Evolutionary conservation across 108 stramenopile species (phyloP).

Genomic region (Cyclostephanos tholiformis): DNA sequence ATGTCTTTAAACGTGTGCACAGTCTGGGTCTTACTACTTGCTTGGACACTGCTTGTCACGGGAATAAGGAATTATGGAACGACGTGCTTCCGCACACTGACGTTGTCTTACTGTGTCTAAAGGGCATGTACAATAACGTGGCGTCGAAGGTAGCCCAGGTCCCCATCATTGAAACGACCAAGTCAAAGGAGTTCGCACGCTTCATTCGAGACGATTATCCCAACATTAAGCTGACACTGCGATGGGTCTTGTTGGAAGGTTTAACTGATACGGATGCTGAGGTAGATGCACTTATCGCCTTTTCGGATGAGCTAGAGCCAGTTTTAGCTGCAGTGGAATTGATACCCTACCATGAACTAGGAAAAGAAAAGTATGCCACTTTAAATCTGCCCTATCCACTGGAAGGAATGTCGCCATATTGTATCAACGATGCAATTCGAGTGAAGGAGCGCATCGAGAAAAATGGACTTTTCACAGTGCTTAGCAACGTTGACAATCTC

Average conservation of each 20-base stretch:
- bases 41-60: constrained; percentile 65
- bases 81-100: constrained; percentile 59
- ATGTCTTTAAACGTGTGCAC: constrained; percentile 53
- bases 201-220: constrained; percentile 61
- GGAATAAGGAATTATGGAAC: constrained; percentile 55
- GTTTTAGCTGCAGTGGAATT: constrained; percentile 60
- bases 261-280: constrained; percentile 66
- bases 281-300: constrained; percentile 49
- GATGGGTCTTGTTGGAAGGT: constrained; percentile 66
- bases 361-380: constrained; percentile 47
- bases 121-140: constrained; percentile 63
- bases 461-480: no score
- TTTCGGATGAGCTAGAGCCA: constrained; percentile 57
- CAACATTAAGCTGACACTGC: constrained; percentile 48
- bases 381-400: no score
- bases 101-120: constrained; percentile 62
- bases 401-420: no score
- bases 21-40: constrained; percentile 64
- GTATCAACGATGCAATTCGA: no score
- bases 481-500: no score
- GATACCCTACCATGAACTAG: constrained; percentile 66
- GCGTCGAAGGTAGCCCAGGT: constrained; percentile 52
- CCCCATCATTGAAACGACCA: constrained; percentile 34
- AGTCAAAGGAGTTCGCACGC: constrained; percentile 56
- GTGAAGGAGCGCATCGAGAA: no score